These are phyloP conservation scores for Tanacetum coccineum DNA, from an alignment of 129 eudicot species.

Conservation along the genomic window DNA sequence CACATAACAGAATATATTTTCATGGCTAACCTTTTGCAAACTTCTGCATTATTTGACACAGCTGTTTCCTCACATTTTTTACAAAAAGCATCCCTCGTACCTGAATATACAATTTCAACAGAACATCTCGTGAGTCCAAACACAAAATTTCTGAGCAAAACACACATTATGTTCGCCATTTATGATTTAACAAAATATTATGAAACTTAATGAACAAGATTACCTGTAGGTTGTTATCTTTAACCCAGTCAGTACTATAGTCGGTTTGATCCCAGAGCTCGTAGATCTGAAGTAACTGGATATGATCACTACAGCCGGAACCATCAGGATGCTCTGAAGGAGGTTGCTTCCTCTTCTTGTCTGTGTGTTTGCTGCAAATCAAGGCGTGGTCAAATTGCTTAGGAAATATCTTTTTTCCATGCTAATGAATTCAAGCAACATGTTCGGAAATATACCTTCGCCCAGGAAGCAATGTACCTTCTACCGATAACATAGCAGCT, in stretches of 20 bases:
- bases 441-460: constrained; percentile 44
- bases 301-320: constrained; percentile 91
- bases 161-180: constrained; percentile 2
- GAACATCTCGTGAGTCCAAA: constrained; percentile 2
- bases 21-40: constrained; percentile 63
- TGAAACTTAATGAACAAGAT: neutral
- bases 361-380: constrained; percentile 56
- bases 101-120: constrained; percentile 23
- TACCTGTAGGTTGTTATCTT: constrained; percentile 86
- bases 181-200: neutral
- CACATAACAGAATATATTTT: neutral
- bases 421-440: constrained; percentile 17
- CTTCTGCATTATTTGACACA: constrained; percentile 90
- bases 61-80: constrained; percentile 85
- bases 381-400: neutral
- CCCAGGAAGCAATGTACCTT: constrained; percentile 80
- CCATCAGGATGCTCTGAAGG: constrained; percentile 87
- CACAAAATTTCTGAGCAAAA: constrained; percentile 13
- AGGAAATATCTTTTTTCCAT: neutral
- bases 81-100: constrained; percentile 93
- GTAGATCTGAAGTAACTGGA: constrained; percentile 83
- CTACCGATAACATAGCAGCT: constrained; percentile 95
- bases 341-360: constrained; percentile 76
- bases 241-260: constrained; percentile 77
- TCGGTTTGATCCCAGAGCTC: constrained; percentile 82